Conservation (phyloP, 2,329 filamentous ascomycete genomes). For the Rachicladosporium sp. region DNA sequence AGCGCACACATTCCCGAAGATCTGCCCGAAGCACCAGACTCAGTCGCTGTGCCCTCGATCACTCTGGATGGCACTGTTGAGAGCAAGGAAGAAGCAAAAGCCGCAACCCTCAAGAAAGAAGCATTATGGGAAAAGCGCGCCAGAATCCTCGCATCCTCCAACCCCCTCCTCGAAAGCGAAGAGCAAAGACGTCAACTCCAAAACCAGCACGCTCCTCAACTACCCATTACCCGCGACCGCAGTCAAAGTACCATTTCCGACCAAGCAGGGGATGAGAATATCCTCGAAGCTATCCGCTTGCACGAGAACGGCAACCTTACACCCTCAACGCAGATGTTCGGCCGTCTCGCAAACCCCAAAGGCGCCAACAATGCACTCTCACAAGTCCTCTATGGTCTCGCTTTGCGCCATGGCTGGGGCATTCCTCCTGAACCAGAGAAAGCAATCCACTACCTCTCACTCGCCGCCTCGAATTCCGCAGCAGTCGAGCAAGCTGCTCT, state of each 20-base stretch:
- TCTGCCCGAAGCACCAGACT: conserved; percentile 71
- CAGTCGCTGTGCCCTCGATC: conserved; percentile 33
- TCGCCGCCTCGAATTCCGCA: conserved; percentile 82
- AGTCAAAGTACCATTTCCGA: conserved; percentile 27
- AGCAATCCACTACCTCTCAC: conserved; percentile 74
- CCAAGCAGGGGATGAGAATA: conserved; percentile 43
- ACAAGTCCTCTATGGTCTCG: conserved; percentile 90
- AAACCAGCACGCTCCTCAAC: not conserved
- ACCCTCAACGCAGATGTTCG: conserved; percentile 75
- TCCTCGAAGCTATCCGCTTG: conserved; percentile 88
- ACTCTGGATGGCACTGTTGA: conserved; percentile 3
- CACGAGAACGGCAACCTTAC: conserved; percentile 76
- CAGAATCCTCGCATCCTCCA: conserved; percentile 62
- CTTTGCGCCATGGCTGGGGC: conserved; percentile 90
- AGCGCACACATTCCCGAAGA: conserved; percentile 68
- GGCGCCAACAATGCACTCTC: conserved; percentile 86
- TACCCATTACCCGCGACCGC: conserved; percentile 6
- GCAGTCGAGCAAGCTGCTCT: conserved; percentile 76
- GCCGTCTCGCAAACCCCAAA: conserved; percentile 64
- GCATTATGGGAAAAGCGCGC: conserved; percentile 85
- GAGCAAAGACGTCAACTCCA: conserved; percentile 4
- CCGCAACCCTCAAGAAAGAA: conserved; percentile 43
- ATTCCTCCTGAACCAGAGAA: conserved; percentile 57
- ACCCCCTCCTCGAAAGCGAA: conserved; percentile 27
- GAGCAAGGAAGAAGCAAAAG: conserved; percentile 24